Evolutionary conservation across 768 basidiomycete genomes (phyloP).

Genomic region (Termitomyces sp.): DNA sequence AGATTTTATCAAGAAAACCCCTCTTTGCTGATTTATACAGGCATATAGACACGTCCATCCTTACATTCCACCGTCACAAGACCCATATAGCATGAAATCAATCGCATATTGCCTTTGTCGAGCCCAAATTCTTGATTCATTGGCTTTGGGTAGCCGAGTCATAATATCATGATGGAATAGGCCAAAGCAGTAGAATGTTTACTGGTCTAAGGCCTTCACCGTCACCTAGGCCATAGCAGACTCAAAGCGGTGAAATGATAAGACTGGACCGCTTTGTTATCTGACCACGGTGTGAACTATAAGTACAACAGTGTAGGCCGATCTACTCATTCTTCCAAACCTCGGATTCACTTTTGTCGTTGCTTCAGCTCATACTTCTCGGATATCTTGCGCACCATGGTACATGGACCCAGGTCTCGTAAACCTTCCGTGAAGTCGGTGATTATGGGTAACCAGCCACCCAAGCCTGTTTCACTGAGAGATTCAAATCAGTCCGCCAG

Average conservation of each 20-base stretch:
- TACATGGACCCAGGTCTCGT: not conserved
- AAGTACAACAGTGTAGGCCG: not conserved
- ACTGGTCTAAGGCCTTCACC: not conserved
- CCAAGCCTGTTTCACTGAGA: not conserved
- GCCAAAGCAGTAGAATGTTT: not conserved
- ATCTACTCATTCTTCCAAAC: no score
- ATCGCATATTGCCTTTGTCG: not conserved
- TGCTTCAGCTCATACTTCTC: not conserved
- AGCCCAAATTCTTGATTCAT: not conserved
- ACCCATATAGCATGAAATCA: not conserved
- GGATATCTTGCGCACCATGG: not conserved
- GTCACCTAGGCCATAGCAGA: not conserved
- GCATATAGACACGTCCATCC: no score
- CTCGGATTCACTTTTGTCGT: no score
- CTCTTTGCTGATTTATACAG: no score
- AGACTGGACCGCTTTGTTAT: not conserved
- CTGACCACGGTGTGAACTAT: not conserved
- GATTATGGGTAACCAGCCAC: not conserved
- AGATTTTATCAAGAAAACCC: no score
- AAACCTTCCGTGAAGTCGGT: not conserved
- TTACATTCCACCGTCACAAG: not conserved
- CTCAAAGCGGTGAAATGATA: not conserved
- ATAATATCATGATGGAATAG: not conserved
- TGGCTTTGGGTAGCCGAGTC: not conserved
- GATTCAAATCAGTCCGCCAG: not conserved